Base-by-base conservation (phyloP, 1,139 yeast genomes). In the Kodamaea sp. region DNA sequence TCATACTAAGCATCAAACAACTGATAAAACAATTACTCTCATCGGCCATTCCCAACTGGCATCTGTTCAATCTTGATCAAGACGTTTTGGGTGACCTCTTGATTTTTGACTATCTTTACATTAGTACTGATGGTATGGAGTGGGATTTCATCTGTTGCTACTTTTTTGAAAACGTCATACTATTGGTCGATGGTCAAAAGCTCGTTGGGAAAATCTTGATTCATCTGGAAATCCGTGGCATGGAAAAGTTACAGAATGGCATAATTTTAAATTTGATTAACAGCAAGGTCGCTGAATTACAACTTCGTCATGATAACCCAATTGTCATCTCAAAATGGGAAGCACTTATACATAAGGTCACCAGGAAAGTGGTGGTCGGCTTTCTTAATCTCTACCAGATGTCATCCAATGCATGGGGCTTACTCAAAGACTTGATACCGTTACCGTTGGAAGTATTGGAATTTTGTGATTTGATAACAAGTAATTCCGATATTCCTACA, bases 381-480 rank as follows among this genome's bases (percentile, higher is more conserved):
- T 43, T 43, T 1, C 54, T 72, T 2, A 70, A 76, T 7, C 44
- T 74, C 18, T 60, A 59, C 28, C 79, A 76, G 47, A 55, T 77
- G 40, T 73, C 84, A 1, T 62, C 73, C 1, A 78, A 73, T 41
- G 73, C 71, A 1, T 76, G 83, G 81, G 50, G 9, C 42, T 68
- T 13, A 43, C 66, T 23, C 48, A 28, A 23, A 8, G 34, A 51
- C 9, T 41, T 48, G 20, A 40, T 59, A 3, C 47, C 51, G 14
- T 47, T 76, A 4, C 78, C 80, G 1, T 40, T 48, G 1, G 73
- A 73, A 24, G 59, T 74, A 4, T 43, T 59, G 21, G 55, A 57
- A 28, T 70, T 67, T 39, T 59, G 66, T 30, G 59, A 62, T 14
- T 40, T 65, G 15, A 52, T 66, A 3, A 50, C 61, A 4, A 59